A percentile compares a stretch with the other conserved stretches of the same genome.
Conservation (phyloP, 345 rosid species). For the Euclidium syriacum region DNA sequence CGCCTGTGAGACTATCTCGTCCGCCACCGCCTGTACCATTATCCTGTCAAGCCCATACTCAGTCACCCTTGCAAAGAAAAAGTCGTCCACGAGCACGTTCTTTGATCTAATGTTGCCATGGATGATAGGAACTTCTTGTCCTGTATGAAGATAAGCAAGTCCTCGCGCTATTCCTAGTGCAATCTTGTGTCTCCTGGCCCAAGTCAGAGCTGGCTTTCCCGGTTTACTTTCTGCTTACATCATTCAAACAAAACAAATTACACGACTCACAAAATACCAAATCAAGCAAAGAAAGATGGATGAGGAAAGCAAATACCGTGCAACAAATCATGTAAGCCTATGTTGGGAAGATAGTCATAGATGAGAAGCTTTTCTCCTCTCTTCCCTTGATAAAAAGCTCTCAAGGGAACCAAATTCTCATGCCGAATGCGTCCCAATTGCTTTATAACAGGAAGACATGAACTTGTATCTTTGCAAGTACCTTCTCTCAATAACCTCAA, state of each 20-base stretch:
- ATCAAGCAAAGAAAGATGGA: neutral
- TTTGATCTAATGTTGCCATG: constrained; percentile 89
- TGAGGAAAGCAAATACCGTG: constrained; percentile 47
- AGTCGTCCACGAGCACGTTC: constrained; percentile 91
- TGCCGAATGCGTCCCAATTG: constrained; percentile 81
- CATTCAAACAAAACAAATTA: neutral
- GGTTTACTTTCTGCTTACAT: constrained; percentile 60
- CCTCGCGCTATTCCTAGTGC: constrained; percentile 89
- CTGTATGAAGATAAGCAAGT: constrained; percentile 74
- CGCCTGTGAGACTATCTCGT: constrained; percentile 84
- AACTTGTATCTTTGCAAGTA: constrained; percentile 76
- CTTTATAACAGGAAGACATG: constrained; percentile 68
- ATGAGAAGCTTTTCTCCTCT: constrained; percentile 98
- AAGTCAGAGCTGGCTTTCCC: constrained; percentile 73
- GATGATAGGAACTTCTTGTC: constrained; percentile 72
- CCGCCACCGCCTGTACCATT: constrained; percentile 87
- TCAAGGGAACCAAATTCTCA: constrained; percentile 82
- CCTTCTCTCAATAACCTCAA: constrained; percentile 93
- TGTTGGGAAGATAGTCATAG: constrained; percentile 84
- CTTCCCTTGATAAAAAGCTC: constrained; percentile 97
- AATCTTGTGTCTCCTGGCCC: constrained; percentile 97
- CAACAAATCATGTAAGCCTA: constrained; percentile 74
- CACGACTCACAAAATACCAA: neutral
- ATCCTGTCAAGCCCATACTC: constrained; percentile 92
- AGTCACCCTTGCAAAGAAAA: constrained; percentile 71